Evolutionary conservation across 2,329 filamentous ascomycete species (phyloP), one percentile per base, ranked within the genome.

Genomic region (Fusarium sp.): DNA sequence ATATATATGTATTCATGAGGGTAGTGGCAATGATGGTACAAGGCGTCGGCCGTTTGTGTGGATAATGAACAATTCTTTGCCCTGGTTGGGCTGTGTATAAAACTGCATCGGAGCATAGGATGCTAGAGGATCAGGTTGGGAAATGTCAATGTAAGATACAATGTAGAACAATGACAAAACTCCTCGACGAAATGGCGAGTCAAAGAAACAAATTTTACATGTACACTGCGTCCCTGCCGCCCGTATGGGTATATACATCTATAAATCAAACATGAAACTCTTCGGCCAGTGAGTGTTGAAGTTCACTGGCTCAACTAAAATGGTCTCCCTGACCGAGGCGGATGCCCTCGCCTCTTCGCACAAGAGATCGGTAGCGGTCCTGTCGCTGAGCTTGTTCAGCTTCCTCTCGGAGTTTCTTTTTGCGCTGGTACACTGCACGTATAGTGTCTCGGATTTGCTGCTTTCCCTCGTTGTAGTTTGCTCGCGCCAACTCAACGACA

Each of bases 351-450:
- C 85, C 85, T 57, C 79, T 67, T 61, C 81, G 77, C 32, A 86
- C 73, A 12, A 82, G 76, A 52, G 78, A 77, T 43, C 84, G 78
- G 31, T 78, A 80, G 46, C 75, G 75, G 53, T 80, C 79, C 36
- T 71, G 68, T 61, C 72, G 75, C 41, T 75, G 74, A 4, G 65
- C 72, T 6, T 68, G 73, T 70, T 87, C 83, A 15, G 73, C 77
- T 59, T 86, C 81, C 70, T 90, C 77, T 13, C 93, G 81, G 57
- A 80, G 71, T 73, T 82, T 86, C 79, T 90, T 95, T 83, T 97
- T 97, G 60, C 95, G 83, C 81, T 97, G 92, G 76, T 97, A 99
- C 2, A 99, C 92, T 4, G 93, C 95, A 47, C 90, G 81, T 0
- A 99, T 88, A 2, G 92, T 92, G 22, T 87, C 83, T 64, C 86